Evolutionary conservation across 305 asterid genomes (phyloP), one percentile per base, ranked within the genome.

Genomic region (Withania somnifera): DNA sequence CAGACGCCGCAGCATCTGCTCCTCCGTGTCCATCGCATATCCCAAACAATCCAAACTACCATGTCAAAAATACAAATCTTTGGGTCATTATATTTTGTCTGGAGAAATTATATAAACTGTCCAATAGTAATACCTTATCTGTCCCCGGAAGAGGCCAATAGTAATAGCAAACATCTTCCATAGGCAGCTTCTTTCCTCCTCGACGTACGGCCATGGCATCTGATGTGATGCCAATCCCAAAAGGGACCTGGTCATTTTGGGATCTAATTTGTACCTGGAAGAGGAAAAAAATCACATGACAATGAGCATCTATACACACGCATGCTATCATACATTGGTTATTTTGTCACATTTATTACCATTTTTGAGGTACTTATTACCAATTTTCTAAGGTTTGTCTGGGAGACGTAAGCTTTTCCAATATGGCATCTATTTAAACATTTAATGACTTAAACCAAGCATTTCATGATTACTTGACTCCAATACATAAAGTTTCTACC

Each of bases 11-110:
- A 64, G 99, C 99, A 88, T 90, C 92, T 63, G 93, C 96, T 85
- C 99, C 99, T 64, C 99, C 99, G 84, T 97, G 99, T 77, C 99
- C 99, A 63, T 97, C 99, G 11, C 97, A 94, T 86, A 97, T 91
- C 68, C 95, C 96, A 77, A 97, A 97, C 83, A 97, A 83, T 78
- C 98, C 99, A 86, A 97, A 93, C 99, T 97, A 92, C 90, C 86
- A 90, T 64, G 85, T 47, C 77, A 84, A 42, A 58, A 82, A 30
- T 45, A 64, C 77, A 79, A 84, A 13, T 79, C 66, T 82, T 84
- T 79, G 60, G 80, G 82, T 60, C 76, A 82, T 66, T 47, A 66
- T 32, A n/a, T 60, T 38, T 28, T 66, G 40, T 7, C 9, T n/a
- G 19, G 80, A 17, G 67, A 81, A 19, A 66, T 38, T 66, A 32